Evolutionary conservation across 1,139 yeast species (phyloP).

Genomic region (Wickerhamiella infanticola): DNA sequence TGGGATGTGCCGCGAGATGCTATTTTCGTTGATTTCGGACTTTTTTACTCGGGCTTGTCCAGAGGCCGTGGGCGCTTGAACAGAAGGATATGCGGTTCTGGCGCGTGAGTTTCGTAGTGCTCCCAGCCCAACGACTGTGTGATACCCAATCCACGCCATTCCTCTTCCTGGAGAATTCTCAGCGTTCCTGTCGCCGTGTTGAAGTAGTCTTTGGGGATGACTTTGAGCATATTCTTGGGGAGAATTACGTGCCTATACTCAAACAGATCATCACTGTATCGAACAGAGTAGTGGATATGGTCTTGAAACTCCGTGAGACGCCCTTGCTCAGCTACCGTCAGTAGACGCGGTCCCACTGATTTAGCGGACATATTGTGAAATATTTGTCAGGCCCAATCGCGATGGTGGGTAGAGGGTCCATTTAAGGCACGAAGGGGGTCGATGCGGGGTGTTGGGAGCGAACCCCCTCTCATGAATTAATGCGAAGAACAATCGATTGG

Average conservation of each 20-base stretch:
- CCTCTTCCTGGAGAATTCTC: constrained; percentile 81
- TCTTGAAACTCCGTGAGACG: constrained; percentile 85
- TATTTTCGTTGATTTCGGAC: not conserved
- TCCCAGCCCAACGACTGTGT: constrained; percentile 98
- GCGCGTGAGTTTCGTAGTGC: constrained; percentile 95
- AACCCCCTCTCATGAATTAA: not conserved
- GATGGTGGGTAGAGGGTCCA: not conserved
- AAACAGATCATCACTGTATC: constrained; percentile 67
- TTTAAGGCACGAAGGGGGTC: too few species aligned
- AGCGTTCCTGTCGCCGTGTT: constrained; percentile 78
- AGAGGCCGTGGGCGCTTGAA: constrained; percentile 37
- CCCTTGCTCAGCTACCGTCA: constrained; percentile 72
- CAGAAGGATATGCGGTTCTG: constrained; percentile 91
- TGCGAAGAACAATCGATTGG: not conserved
- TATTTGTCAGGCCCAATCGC: not conserved
- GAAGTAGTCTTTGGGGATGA: constrained; percentile 91
- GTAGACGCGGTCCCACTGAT: constrained; percentile 33
- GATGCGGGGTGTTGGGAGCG: too few species aligned
- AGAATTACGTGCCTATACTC: constrained; percentile 92
- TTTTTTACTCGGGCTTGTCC: not conserved
- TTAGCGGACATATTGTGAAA: not conserved
- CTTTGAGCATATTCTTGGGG: constrained; percentile 90
- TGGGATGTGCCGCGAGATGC: too few species aligned
- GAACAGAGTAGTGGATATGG: constrained; percentile 83
- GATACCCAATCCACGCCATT: constrained; percentile 97